Percentiles rank a stretch among this genome's conserved stretches.
phyloP scores from a whole-genome alignment of 1,139 yeast species.

The Candida mesenterica region DNA sequence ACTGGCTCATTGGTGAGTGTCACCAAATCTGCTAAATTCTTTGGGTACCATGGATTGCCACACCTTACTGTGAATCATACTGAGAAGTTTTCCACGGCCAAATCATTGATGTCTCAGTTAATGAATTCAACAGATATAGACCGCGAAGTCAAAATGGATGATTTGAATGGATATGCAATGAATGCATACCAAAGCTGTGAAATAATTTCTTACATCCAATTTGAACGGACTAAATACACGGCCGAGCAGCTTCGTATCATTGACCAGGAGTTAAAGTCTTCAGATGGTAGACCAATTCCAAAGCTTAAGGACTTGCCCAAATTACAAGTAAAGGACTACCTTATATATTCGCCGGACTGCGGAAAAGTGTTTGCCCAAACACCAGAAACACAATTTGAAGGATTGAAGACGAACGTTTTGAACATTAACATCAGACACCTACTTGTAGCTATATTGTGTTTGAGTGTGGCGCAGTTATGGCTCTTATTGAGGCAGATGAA shows the following conservation, averaged over 20 bases:
- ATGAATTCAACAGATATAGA: constrained; percentile 42
- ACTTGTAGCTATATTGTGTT: constrained; percentile 44
- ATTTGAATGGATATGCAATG: constrained; percentile 36
- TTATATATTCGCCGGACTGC: constrained; percentile 88
- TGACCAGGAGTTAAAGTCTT: constrained; percentile 69
- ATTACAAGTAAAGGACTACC: constrained; percentile 50
- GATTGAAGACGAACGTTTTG: constrained; percentile 55
- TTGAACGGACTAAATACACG: constrained; percentile 57
- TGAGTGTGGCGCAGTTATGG: constrained; percentile 37
- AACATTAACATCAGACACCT: constrained; percentile 42
- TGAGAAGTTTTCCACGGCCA: constrained; percentile 40
- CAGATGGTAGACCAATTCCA: constrained; percentile 73
- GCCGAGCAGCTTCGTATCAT: constrained; percentile 54
- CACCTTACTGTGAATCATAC: constrained; percentile 48
- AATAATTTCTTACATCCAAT: constrained; percentile 63
- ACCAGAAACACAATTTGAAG: constrained; percentile 35
- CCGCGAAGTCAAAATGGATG: constrained; percentile 34
- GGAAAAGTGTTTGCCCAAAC: constrained; percentile 53
- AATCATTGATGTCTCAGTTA: constrained; percentile 35
- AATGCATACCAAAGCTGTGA: constrained; percentile 62
- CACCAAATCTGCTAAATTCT: constrained; percentile 71
- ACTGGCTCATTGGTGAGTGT: constrained; percentile 66
- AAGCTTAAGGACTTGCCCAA: constrained; percentile 44
- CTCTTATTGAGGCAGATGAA: constrained; percentile 61
- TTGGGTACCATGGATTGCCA: constrained; percentile 62